phyloP scores from a whole-genome alignment of 23 red algal species.

The Chondrus crispus region DNA sequence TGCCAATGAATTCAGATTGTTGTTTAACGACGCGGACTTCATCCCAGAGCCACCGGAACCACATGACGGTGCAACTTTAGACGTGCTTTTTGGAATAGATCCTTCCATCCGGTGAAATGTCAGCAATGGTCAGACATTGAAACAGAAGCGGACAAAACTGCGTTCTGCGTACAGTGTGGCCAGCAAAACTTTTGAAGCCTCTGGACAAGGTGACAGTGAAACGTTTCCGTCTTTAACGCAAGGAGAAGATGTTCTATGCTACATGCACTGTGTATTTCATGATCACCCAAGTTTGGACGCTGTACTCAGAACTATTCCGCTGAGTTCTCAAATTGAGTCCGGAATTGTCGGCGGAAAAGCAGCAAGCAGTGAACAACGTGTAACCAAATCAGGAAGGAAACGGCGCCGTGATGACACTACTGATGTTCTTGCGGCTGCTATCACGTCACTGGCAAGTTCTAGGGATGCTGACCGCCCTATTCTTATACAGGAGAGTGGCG shows the following conservation, averaged over 20 bases:
- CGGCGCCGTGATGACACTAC: background rate
- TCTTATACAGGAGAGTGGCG: background rate
- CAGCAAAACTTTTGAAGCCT: background rate
- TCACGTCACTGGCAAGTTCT: background rate
- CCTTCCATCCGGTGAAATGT: background rate
- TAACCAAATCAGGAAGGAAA: background rate
- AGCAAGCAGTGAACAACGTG: background rate
- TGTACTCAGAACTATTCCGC: background rate
- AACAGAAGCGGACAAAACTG: slow-evolving; percentile 2
- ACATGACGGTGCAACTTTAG: background rate
- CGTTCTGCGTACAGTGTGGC: background rate
- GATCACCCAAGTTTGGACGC: background rate
- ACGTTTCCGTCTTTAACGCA: background rate
- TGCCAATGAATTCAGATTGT: background rate
- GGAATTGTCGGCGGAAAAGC: too few species aligned
- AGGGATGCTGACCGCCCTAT: background rate
- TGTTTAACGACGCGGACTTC: slow-evolving; percentile 1
- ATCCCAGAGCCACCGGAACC: background rate
- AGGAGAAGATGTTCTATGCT: background rate
- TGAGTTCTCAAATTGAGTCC: background rate
- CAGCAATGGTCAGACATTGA: background rate
- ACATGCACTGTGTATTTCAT: background rate
- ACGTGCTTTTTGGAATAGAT: background rate
- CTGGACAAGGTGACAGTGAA: background rate
- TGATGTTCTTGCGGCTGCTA: background rate